Base-by-base conservation (phyloP, 208 protist species). In the Acanthamoeba healyi region DNA sequence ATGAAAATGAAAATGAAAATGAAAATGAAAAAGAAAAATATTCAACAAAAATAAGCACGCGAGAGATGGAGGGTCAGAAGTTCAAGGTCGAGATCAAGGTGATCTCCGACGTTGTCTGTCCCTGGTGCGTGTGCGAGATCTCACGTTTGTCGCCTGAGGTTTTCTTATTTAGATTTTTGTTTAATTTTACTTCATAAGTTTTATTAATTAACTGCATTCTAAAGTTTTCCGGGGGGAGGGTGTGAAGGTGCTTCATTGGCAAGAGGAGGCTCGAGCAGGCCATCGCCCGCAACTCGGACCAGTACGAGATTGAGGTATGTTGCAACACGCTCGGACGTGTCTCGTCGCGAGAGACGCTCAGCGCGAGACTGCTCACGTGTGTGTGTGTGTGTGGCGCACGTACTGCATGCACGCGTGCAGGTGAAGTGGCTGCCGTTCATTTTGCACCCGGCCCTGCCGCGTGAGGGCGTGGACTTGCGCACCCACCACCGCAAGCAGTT, bases 211-310 rank as follows among this genome's bases (percentile, higher is more conserved):
- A n/a, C n/a, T n/a, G n/a, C n/a, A n/a, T n/a, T n/a, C n/a, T n/a
- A n/a, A n/a, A n/a, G n/a, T n/a, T n/a, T n/a, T n/a, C n/a, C n/a
- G n/a, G n/a, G n/a, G n/a, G n/a, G n/a, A n/a, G n/a, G n/a, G n/a
- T n/a, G n/a, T n/a, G 19, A 5, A 87, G 79, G 79, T 87, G 79
- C 79, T 87, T 46, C 79, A 61, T 87, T 22, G 79, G 79, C n/a
- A 87, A 87, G 79, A 87, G 51, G 51, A 54, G 79, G 32, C 51
- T 87, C 12, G 79, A 87, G 36, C 51, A 36, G 40, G 79, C 79
- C 44, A 87, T 87, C 9, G 70, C 70, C 36, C 70, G 70, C 5
- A 5, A 79, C 40, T 49, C 70, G 22, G 70, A 79, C 17, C 32
- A 79, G 36, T 79, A 49, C 70, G 70, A 79, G 17, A 46, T 79